Evolutionary conservation across 2,329 filamentous ascomycete species (phyloP), one percentile per base, ranked within the genome.

Genomic region (Colletotrichum magnum): DNA sequence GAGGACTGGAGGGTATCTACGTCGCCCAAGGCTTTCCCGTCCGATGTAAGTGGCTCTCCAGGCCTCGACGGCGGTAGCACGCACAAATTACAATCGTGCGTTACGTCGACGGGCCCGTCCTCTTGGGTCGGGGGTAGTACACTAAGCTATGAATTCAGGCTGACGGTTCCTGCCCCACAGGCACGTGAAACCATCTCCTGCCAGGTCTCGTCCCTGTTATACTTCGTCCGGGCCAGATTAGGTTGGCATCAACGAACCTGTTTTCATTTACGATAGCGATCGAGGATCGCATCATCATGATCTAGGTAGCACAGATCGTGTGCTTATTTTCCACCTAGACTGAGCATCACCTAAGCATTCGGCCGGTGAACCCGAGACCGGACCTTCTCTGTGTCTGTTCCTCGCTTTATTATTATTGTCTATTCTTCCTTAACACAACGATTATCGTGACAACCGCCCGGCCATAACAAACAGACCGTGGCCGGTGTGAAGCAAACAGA

Each of bases 1-100:
- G 21, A 24, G 21, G 21, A 24, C 24, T 41, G 15, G 43, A 53
- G 36, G 36, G 36, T 21, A 61, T 52, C 10, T 63, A 67, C 64
- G 58, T 67, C 65, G 65, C 47, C 65, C 60, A 68, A 68, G 65
- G 13, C 52, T 24, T 15, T 24, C 32, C 32, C 36, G 39, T 57
- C 51, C 51, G 41, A 56, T 41, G 12, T 1, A 7, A 24, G 36
- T 24, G 48, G 39, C 39, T 53, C 36, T 62, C 58, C 28, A 7
- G 13, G 58, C 28, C 7, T 39, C 43, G 32, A 36, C 32, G 32
- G 6, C 45, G 9, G n/a, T 3, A n/a, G 9, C 45, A 9, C 32
- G 32, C 32, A 36, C 32, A 4, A 24, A 24, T 24, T 24, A 47
- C 13, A 15, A 18, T 18, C 1, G n/a, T 18, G 41, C 47, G 18